Evolutionary conservation across 805 yeast species (phyloP).

Genomic region (Candida fluviatilis): DNA sequence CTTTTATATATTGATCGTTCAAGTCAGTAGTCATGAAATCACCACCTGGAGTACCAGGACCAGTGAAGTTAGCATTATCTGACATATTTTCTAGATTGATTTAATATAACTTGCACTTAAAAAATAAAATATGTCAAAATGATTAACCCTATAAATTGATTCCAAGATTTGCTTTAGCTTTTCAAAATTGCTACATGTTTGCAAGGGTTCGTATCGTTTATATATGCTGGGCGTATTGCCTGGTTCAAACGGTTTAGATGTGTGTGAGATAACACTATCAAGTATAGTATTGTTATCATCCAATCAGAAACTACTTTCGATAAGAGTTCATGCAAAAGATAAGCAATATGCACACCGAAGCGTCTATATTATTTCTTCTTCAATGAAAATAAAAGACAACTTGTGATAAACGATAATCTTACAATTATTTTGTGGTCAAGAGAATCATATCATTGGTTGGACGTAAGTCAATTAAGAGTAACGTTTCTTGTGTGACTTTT

Average conservation of each 20-base stretch:
- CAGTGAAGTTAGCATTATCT: constrained; percentile 40
- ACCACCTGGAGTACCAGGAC: constrained; percentile 67
- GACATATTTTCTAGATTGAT: background rate
- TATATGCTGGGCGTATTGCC: too few relatives aligned
- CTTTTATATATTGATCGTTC: constrained; percentile 64
- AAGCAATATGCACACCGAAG: constrained; percentile 11
- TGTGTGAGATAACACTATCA: background rate
- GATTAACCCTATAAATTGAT: background rate
- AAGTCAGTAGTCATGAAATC: constrained; percentile 69
- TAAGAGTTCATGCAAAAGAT: constrained; percentile 3
- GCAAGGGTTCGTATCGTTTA: background rate
- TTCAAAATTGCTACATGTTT: too few relatives aligned
- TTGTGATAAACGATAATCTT: too few relatives aligned
- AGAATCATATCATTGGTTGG: too few relatives aligned
- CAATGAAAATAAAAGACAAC: too few relatives aligned
- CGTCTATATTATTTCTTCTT: too few relatives aligned
- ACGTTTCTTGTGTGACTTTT: too few relatives aligned
- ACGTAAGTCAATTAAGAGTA: too few relatives aligned
- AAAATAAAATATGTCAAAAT: background rate
- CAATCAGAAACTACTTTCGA: background rate
- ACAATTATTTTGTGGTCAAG: too few relatives aligned
- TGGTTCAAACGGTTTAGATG: too few relatives aligned
- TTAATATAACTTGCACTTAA: too few relatives aligned
- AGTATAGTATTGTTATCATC: background rate
- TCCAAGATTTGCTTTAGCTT: too few relatives aligned